Evolutionary conservation across 768 basidiomycete genomes (phyloP), one percentile per base, ranked within the genome.

Genomic region (Mrakia hoshinonis): DNA sequence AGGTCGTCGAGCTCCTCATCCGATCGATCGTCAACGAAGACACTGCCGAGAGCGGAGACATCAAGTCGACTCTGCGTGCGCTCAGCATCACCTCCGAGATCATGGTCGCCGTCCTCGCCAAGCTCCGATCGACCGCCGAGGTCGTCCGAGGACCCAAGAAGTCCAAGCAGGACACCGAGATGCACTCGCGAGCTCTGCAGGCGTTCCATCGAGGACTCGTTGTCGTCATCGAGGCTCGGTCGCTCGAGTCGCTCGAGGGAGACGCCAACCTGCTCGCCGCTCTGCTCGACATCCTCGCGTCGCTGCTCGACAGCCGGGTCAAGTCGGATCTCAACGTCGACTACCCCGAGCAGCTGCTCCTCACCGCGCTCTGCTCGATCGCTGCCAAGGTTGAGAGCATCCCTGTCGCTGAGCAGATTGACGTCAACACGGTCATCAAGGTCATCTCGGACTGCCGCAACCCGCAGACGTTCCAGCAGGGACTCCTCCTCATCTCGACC

Each of bases 381-480:
- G 73, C 79, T 2, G 74, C 76, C 68, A 75, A 77, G 74, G 69
- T 75, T 36, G 68, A 74, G 61, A 79, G 84, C 69, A 81, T 85
- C 0, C 82, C 71, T 11, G 75, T 74, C 34, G 69, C 72, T 62
- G 77, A 77, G 34, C 75, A 79, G 65, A 74, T 95, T 65, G 85
- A 91, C 18, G 80, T 94, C 58, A 92, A 95, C 75, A 85, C 92
- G 2, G 83, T 97, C 26, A 89, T 96, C 15, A 91, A 94, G 73
- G 83, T 94, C 47, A 89, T 97, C 75, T 83, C 91, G 77, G 93
- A 88, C 20, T 88, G 92, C 2, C 86, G 86, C 54, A 96, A 94
- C 76, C 94, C 95, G 0, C 93, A 97, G 77, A 95, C 91, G 0
- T 93, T 93, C 81, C 87, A 97, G 75, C 90, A 95, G 78, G 92